Conservation (phyloP, 208 protist species). For the Borovskyia barvae region DNA sequence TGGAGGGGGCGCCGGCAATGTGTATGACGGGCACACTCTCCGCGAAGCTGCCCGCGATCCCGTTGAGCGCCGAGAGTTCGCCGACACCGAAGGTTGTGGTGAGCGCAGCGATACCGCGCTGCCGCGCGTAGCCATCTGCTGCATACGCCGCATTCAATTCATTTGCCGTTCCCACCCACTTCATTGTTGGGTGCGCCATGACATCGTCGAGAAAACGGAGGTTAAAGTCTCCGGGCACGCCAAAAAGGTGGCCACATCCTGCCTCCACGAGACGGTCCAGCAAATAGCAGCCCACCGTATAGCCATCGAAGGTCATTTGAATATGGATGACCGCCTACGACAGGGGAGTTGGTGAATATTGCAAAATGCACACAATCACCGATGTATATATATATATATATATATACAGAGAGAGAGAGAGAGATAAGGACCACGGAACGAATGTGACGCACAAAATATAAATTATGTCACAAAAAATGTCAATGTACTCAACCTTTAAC, state of each 20-base stretch:
- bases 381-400: background rate
- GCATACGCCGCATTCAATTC: conserved; percentile 65
- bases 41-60: conserved; percentile 29
- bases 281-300: conserved; percentile 59
- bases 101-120: conserved; percentile 31
- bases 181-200: conserved; percentile 33
- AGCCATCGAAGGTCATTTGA: conserved; percentile 53
- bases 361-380: background rate
- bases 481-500: too few relatives aligned
- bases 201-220: conserved; percentile 66
- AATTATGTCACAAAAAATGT: too few relatives aligned
- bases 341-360: background rate
- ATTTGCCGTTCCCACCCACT: conserved; percentile 60
- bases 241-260: conserved; percentile 51
- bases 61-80: conserved; percentile 48
- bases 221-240: conserved; percentile 65
- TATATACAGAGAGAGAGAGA: background rate
- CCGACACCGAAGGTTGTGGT: conserved; percentile 54
- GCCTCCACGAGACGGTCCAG: conserved; percentile 47
- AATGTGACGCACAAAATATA: too few relatives aligned
- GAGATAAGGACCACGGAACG: too few relatives aligned
- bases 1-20: conserved; percentile 37
- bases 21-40: conserved; percentile 56
- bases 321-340: background rate
- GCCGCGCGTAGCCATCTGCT: conserved; percentile 51